Evolutionary conservation across 2,329 filamentous ascomycete genomes (phyloP), one percentile per base, ranked within the genome.

Genomic region (Colletotrichum tropicale): DNA sequence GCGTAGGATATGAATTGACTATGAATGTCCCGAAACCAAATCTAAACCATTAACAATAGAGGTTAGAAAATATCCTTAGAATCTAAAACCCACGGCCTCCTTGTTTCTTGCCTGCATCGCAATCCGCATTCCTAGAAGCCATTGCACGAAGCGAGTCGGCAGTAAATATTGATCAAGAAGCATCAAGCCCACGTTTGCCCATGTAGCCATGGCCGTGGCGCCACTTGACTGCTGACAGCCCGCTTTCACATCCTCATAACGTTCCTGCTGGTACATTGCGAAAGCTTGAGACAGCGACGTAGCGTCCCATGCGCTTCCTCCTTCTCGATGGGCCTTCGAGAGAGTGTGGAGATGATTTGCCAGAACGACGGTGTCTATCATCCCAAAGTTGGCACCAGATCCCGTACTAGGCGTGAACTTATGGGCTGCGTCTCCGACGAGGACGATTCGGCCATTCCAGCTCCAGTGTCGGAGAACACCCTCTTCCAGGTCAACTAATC

Each of bases 391-490:
- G 38, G 81, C 81, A 4, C 83, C 82, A 5, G 82, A 78, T 6
- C 82, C 83, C 2, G 81, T 78, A 55, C 83, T 81, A 5, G 83
- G 81, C 8, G 83, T 83, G 60, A 84, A 76, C 70, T 85, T 85
- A 65, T 83, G 83, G 18, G 81, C 81, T 7, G 84, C 79, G 72
- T 86, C 84, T 8, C 84, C 83, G 1, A 81, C 81, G 8, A 85
- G 81, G 8, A 85, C 83, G 28, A 84, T 77, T 7, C 83, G 79
- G 2, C 34, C 32, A 18, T 78, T 79, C 72, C 75, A 78, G 24
- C 65, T 76, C 84, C 84, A 85, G 48, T 79, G 78, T 28, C 80
- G 74, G 24, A 84, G 48, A 4, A 83, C 76, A 24, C 83, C 84
- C 71, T 86, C 83, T 38, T 85, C 83, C 9, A 85, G 77, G 60